Base-by-base conservation (phyloP, 2,329 filamentous ascomycete species). In the Epichloe bromicola region DNA sequence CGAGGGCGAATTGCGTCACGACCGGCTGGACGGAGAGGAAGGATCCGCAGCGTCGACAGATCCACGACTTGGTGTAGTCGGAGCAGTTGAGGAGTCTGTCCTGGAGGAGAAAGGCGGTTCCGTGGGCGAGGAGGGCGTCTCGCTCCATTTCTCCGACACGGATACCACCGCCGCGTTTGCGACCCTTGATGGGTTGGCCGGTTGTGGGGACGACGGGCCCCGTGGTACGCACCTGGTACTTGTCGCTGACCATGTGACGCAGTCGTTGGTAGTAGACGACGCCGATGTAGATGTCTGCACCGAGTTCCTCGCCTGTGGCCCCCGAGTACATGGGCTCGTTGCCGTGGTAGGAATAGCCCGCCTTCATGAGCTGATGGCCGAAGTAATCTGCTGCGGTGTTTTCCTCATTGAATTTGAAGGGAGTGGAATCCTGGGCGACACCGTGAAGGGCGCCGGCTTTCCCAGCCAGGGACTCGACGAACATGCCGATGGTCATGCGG, bases 401-500 rank as follows among this genome's bases (percentile, higher is more conserved):
- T 57, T 93, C 78, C 69, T 97, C 91, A 63, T 88, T 85, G 67
- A 97, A 98, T 58, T 85, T 83, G 78, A 96, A 98, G 0, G 93
- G 93, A 0, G 93, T 97, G 43, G 82, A 90, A 66, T 98, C 93
- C 67, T 97, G 93, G 0, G 93, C 87, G n/a, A 96, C 76, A 45
- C 93, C 93, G 66, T 98, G 93, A 37, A 98, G 78, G 14, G 91
- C 87, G 45, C 93, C 93, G 10, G 91, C 82, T 72, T 98, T 98
- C 54, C 93, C 93, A 10, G 93, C 93, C 49, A 98, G 78, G 5
- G 90, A 96, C 73, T 98, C 93, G 63, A 98, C 82, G 69, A 98
- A 97, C 88, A 97, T 97, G 64, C 93, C 93, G 64, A 98, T 98
- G 19, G 93, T 98, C 93, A 98, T 98, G 70, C 93, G 90, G 44